Conservation (phyloP, 1,284 basidiomycete species). For the Boletus mariae region DNA sequence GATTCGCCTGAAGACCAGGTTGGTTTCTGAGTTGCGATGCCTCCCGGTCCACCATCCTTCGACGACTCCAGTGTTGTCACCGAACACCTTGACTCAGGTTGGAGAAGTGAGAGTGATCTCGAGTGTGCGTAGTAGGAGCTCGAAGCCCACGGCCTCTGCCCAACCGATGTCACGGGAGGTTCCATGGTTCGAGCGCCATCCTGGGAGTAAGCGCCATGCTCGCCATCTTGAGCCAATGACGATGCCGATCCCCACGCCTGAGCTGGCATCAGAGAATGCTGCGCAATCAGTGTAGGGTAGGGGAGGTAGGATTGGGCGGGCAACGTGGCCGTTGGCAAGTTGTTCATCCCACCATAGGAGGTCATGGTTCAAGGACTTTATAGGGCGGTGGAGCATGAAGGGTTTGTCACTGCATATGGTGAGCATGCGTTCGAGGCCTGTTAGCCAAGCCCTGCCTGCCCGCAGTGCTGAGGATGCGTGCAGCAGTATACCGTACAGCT, state of each 20-base stretch:
- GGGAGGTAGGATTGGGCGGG: background rate
- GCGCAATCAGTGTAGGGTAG: background rate
- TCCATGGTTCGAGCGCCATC: background rate
- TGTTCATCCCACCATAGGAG: background rate
- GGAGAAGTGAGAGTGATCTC: too few relatives aligned
- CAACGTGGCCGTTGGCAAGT: background rate
- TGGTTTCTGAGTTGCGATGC: constrained; percentile 30
- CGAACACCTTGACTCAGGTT: constrained; percentile 14
- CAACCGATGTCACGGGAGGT: background rate
- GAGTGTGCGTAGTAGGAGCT: constrained; percentile 11
- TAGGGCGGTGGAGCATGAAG: constrained; percentile 2
- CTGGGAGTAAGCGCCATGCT: background rate
- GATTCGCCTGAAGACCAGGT: constrained; percentile 24
- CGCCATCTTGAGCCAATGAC: background rate
- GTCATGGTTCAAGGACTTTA: background rate
- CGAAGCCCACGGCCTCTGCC: constrained; percentile 6
- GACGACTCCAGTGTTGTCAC: constrained; percentile 32
- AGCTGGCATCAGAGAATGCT: background rate
- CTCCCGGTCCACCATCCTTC: constrained; percentile 35
- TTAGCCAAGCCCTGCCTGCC: constrained; percentile 5
- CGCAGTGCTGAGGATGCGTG: background rate
- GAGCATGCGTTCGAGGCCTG: constrained; percentile 8
- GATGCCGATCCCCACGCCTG: background rate
- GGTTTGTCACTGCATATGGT: background rate
- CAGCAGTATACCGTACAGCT: constrained; percentile 3